phyloP scores from a whole-genome alignment of 1,139 yeast genomes.

The Blastobotrys ciferrii region DNA sequence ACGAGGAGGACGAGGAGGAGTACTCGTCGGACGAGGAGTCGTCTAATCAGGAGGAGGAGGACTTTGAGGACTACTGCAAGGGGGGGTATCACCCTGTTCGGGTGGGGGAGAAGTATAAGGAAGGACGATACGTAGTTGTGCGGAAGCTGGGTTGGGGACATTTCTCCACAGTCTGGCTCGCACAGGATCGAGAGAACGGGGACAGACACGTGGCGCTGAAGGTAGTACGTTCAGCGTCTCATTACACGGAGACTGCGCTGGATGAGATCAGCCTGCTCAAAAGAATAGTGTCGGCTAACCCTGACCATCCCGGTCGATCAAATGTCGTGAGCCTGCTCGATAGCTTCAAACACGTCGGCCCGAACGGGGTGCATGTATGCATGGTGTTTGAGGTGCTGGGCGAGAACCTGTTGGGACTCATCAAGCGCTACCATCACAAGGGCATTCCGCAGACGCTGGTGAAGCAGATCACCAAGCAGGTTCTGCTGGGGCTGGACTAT shows the following conservation, averaged over 20 bases:
- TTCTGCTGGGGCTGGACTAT: conserved; percentile 73
- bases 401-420: conserved; percentile 70
- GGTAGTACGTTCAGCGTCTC: conserved; percentile 66
- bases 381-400: conserved; percentile 92
- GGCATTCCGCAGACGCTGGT: conserved; percentile 75
- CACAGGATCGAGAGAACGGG: conserved; percentile 46
- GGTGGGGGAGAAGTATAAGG: conserved; percentile 63
- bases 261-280: conserved; percentile 73
- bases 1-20: conserved; percentile 19
- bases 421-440: conserved; percentile 61
- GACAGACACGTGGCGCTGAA: conserved; percentile 76
- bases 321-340: conserved; percentile 71
- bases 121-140: conserved; percentile 61
- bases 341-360: conserved; percentile 74
- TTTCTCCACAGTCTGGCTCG: conserved; percentile 87
- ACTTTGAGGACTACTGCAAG: conserved; percentile 63
- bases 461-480: conserved; percentile 77
- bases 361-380: conserved; percentile 78
- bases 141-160: conserved; percentile 93
- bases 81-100: conserved; percentile 90
- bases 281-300: conserved; percentile 47
- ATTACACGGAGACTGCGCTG: conserved; percentile 79
- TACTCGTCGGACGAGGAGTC: conserved; percentile 18
- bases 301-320: conserved; percentile 66
- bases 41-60: conserved; percentile 54